These are phyloP conservation scores for Asclepias syriaca DNA, from an alignment of 257 asterid genomes.

Conservation along the genomic window DNA sequence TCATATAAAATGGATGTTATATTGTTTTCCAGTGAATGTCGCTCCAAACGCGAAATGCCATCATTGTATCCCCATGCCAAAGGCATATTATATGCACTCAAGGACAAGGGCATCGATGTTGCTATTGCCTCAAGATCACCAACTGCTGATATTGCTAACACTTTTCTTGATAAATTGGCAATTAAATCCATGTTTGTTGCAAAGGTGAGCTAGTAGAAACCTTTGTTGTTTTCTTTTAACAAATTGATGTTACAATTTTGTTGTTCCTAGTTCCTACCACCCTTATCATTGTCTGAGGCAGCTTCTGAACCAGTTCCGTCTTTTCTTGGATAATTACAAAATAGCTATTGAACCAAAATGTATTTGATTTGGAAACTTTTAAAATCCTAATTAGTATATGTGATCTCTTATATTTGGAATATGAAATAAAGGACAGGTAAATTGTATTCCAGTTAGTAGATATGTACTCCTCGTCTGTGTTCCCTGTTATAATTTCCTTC, in stretches of 20 bases:
- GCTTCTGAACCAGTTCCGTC: background rate
- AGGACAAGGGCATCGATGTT: slow-evolving; percentile 34
- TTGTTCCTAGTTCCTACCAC: background rate
- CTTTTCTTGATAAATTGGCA: slow-evolving; percentile 69
- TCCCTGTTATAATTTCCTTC: background rate
- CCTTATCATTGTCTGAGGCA: background rate
- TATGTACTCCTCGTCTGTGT: background rate
- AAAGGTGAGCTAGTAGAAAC: slow-evolving; percentile 39
- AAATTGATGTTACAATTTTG: background rate
- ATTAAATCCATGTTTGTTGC: slow-evolving; percentile 75
- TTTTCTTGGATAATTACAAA: too few relatives aligned
- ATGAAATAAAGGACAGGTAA: background rate
- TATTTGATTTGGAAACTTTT: background rate
- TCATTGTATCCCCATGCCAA: slow-evolving; percentile 34
- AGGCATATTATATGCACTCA: slow-evolving; percentile 37
- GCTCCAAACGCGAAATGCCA: slow-evolving; percentile 38
- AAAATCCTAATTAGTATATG: background rate
- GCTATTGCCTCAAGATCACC: slow-evolving; percentile 52
- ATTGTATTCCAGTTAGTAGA: background rate
- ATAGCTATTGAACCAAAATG: background rate
- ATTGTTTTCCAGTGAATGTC: slow-evolving; percentile 54
- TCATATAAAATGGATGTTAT: background rate
- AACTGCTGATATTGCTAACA: slow-evolving; percentile 72
- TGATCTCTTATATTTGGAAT: background rate
- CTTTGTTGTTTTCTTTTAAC: background rate